phyloP scores from a whole-genome alignment of 192 early-diverging fungal genomes.

The Rhizophagus sp. region DNA sequence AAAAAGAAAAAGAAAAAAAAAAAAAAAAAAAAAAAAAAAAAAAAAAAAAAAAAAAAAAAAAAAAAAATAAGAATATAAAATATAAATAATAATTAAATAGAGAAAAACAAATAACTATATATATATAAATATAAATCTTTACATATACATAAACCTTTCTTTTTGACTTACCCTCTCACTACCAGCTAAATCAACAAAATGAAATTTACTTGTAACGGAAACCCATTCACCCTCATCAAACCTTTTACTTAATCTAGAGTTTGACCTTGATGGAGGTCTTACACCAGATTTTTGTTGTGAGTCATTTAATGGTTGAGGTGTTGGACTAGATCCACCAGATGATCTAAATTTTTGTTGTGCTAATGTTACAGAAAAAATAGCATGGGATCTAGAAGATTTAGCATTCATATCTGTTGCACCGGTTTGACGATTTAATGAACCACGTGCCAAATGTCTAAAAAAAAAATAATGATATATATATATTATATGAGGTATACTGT shows the following conservation, averaged over 20 bases:
- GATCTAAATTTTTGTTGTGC: conserved; percentile 64
- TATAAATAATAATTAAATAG: not conserved
- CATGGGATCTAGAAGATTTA: conserved; percentile 92
- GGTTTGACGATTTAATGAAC: conserved; percentile 81
- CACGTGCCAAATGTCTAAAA: conserved; percentile 56
- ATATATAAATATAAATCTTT: not conserved
- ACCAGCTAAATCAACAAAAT: conserved; percentile 99
- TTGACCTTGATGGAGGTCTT: conserved; percentile 13
- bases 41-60: no score
- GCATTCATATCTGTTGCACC: conserved; percentile 98
- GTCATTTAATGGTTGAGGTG: not conserved
- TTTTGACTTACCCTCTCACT: conserved; percentile 67
- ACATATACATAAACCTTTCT: not conserved
- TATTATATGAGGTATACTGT: no score
- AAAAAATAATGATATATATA: no score
- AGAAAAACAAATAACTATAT: not conserved
- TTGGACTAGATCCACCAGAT: not conserved
- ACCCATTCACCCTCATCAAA: conserved; percentile 57
- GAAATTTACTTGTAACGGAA: conserved; percentile 88
- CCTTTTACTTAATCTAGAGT: conserved; percentile 18
- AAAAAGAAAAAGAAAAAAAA: not conserved
- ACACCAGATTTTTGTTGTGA: conserved; percentile 18
- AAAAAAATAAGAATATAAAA: no score
- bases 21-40: not conserved
- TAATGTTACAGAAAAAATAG: conserved; percentile 92